phyloP scores from a whole-genome alignment of 163 green algal genomes.

The Chlorella variabilis region DNA sequence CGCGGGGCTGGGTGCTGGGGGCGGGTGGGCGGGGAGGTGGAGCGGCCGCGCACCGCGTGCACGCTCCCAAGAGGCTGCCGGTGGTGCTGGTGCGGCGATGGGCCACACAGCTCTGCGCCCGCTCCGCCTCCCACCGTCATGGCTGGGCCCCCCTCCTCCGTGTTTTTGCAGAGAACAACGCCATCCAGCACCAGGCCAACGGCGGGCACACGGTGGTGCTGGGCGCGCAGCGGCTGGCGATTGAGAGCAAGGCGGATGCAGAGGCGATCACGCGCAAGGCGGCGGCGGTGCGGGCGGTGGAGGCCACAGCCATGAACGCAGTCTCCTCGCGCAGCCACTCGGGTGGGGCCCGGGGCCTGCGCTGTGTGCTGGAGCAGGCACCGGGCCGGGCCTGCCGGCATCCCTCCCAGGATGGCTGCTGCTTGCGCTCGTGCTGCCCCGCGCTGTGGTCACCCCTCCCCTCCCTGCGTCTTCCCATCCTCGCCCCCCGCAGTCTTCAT shows the following conservation, averaged over 20 bases:
- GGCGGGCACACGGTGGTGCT: conserved; percentile 76
- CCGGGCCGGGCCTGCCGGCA: not conserved
- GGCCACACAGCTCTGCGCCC: too few relatives aligned
- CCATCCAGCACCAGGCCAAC: conserved; percentile 62
- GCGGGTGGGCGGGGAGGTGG: too few relatives aligned
- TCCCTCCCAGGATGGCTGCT: too few relatives aligned
- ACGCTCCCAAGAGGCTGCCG: too few relatives aligned
- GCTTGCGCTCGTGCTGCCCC: too few relatives aligned
- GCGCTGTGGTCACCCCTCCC: too few relatives aligned
- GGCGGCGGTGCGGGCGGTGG: conserved; percentile 61
- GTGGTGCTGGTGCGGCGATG: too few relatives aligned
- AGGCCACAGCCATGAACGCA: conserved; percentile 78
- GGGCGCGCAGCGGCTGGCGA: conserved; percentile 62
- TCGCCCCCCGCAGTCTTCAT: conserved; percentile 60
- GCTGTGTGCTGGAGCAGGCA: too few relatives aligned
- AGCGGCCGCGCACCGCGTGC: too few relatives aligned
- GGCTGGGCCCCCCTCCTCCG: too few relatives aligned
- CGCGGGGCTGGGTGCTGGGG: not conserved
- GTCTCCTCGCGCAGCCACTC: conserved; percentile 67
- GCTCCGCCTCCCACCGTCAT: too few relatives aligned
- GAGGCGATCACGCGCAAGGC: conserved; percentile 69
- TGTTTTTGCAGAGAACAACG: conserved; percentile 59
- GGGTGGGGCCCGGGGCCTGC: too few relatives aligned
- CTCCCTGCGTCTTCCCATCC: not conserved
- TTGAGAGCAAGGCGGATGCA: conserved; percentile 66